These are phyloP conservation scores for Aotearoamyces nothofagi DNA, from an alignment of 2,329 filamentous ascomycete species.

Conservation along the genomic window DNA sequence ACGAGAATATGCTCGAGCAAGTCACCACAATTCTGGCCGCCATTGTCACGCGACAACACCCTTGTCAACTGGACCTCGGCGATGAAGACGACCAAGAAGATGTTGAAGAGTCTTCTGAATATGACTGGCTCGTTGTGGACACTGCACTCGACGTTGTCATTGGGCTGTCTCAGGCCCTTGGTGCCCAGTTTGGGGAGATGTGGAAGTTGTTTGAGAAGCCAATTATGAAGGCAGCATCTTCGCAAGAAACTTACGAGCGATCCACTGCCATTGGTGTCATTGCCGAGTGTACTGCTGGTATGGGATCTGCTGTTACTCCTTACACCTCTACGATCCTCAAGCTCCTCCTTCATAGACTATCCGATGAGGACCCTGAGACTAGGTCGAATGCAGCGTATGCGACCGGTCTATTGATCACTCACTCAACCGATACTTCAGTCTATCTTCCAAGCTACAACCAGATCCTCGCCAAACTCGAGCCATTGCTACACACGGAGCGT, in stretches of 20 bases:
- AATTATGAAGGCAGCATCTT: slow-evolving; percentile 74
- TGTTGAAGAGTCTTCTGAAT: slow-evolving; percentile 72
- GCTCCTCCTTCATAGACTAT: slow-evolving; percentile 70
- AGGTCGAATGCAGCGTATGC: slow-evolving; percentile 95
- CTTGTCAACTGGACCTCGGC: slow-evolving; percentile 81
- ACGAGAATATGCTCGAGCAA: slow-evolving; percentile 59
- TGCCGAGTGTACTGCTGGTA: slow-evolving; percentile 77
- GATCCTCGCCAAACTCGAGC: slow-evolving; percentile 77
- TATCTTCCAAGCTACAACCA: slow-evolving; percentile 61
- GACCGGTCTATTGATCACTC: slow-evolving; percentile 68
- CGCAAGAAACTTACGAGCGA: slow-evolving; percentile 74
- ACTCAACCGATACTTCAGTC: slow-evolving; percentile 56
- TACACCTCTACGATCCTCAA: slow-evolving; percentile 66
- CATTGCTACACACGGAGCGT: slow-evolving; percentile 61
- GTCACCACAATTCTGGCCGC: slow-evolving; percentile 60
- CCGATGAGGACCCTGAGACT: slow-evolving; percentile 79
- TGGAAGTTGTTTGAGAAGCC: slow-evolving; percentile 96
- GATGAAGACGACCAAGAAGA: slow-evolving; percentile 64
- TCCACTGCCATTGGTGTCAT: slow-evolving; percentile 84
- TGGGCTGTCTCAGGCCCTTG: slow-evolving; percentile 69
- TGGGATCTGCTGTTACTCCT: slow-evolving; percentile 66
- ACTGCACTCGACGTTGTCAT: slow-evolving; percentile 85
- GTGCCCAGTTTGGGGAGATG: slow-evolving; percentile 65
- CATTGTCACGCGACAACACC: slow-evolving; percentile 80
- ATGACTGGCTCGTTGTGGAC: slow-evolving; percentile 94